Conservation (phyloP, 805 yeast species). For the Yamadazyma ubonensis region DNA sequence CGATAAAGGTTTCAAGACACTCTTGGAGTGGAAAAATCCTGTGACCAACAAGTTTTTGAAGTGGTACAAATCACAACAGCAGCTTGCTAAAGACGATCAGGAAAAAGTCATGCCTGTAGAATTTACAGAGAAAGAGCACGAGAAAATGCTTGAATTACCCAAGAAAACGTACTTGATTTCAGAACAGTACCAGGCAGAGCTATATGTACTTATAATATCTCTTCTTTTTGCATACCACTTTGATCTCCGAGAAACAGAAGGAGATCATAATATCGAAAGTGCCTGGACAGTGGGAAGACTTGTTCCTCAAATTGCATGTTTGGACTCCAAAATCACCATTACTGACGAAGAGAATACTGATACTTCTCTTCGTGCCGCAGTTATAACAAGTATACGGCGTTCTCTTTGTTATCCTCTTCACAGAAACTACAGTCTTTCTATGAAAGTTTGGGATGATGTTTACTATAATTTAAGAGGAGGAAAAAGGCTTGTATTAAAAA, state of each 20-base stretch:
- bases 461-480: conserved; percentile 66
- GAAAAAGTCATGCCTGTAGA: conserved; percentile 41
- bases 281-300: conserved; percentile 93
- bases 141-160: conserved; percentile 69
- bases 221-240: conserved; percentile 71
- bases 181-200: conserved; percentile 45
- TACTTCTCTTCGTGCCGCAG: conserved; percentile 48
- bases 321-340: conserved; percentile 59
- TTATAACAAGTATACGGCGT: conserved; percentile 65
- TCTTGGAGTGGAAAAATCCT: conserved; percentile 56
- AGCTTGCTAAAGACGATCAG: conserved; percentile 22
- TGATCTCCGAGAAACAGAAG: conserved; percentile 72
- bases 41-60: conserved; percentile 41
- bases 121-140: conserved; percentile 61
- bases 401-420: conserved; percentile 79
- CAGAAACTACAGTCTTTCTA: conserved; percentile 60
- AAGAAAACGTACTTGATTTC: conserved; percentile 56
- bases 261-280: conserved; percentile 75
- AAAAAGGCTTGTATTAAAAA: conserved; percentile 58
- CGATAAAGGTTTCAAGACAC: conserved; percentile 42
- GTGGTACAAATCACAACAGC: conserved; percentile 45
- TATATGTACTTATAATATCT: conserved; percentile 63
- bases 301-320: conserved; percentile 69
- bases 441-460: conserved; percentile 74
- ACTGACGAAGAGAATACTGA: conserved; percentile 16